A percentile compares a stretch with the other conserved stretches of the same genome.
Conservation (phyloP, 2,329 filamentous ascomycete species). For the Boeremia lycopersici region DNA sequence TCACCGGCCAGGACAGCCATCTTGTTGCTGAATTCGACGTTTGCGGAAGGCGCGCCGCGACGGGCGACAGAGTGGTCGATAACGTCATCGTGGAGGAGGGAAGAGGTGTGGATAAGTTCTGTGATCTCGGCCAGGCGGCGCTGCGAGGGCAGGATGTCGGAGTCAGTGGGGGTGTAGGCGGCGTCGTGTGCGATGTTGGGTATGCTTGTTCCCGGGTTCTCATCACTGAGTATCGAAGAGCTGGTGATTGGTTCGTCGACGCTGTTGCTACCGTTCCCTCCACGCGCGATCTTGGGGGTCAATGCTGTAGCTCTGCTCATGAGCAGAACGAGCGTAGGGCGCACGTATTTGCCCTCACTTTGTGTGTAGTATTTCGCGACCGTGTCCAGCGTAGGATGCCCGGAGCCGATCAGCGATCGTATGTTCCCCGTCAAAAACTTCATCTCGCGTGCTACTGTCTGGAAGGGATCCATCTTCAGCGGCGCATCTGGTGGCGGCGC, state of each 20-base stretch:
- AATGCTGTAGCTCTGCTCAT: conserved; percentile 95
- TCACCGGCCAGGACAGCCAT: conserved; percentile 99
- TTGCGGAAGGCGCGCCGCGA: conserved; percentile 84
- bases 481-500: conserved; percentile 65
- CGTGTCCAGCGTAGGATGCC: conserved; percentile 91
- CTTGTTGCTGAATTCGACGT: conserved; percentile 96
- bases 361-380: conserved; percentile 98
- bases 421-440: conserved; percentile 95
- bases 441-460: conserved; percentile 93
- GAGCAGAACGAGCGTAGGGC: conserved; percentile 90
- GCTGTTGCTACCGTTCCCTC: conserved; percentile 20
- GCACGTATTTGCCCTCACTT: conserved; percentile 94
- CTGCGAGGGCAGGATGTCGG: conserved; percentile 88
- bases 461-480: conserved; percentile 83
- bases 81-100: conserved; percentile 95
- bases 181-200: conserved; percentile 56
- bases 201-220: conserved; percentile 65
- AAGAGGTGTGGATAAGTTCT: conserved; percentile 96
- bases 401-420: conserved; percentile 87
- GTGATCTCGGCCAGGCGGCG: conserved; percentile 93
- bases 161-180: conserved; percentile 53
- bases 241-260: conserved; percentile 67
- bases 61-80: conserved; percentile 90
- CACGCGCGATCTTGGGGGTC: conserved; percentile 62
- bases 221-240: conserved; percentile 71